A percentile compares a stretch with the other conserved stretches of the same genome.
These are phyloP conservation scores for Neurospora sublineolata DNA, from an alignment of 495 filamentous ascomycete genomes.

Conservation along the genomic window DNA sequence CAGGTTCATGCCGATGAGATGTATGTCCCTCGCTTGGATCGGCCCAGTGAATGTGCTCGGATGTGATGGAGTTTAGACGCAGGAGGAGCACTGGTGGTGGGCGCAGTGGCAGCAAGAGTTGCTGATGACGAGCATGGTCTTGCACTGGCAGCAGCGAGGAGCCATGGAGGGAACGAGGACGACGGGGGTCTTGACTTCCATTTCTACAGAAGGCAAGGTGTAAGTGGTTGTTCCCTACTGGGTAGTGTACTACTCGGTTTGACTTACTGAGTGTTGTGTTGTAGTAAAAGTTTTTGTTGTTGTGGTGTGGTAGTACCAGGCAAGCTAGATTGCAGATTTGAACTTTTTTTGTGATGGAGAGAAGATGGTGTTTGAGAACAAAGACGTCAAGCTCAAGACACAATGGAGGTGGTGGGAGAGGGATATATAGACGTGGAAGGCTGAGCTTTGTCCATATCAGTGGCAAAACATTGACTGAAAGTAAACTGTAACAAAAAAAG, in stretches of 20 bases:
- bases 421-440: background rate
- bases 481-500: background rate
- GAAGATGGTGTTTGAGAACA: background rate
- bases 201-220: background rate
- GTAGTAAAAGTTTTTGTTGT: background rate
- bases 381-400: background rate
- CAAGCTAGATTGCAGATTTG: background rate
- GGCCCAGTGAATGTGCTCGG: background rate
- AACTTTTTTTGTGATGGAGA: background rate
- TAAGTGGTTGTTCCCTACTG: background rate
- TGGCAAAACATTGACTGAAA: background rate
- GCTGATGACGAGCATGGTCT: slow-evolving; percentile 38
- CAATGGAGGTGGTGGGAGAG: background rate
- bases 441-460: background rate
- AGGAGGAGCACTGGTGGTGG: slow-evolving; percentile 32
- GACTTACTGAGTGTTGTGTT: background rate
- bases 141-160: slow-evolving; percentile 37
- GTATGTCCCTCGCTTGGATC: background rate
- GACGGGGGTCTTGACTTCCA: background rate
- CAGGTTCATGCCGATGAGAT: background rate
- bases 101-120: slow-evolving; percentile 31
- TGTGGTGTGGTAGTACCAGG: background rate
- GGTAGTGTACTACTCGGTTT: background rate
- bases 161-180: background rate
- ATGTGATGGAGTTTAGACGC: slow-evolving; percentile 17